Percentiles rank a stretch among this genome's conserved stretches.
phyloP scores from a whole-genome alignment of 352 stramenopile species.

The Globisporangium carolinianum region DNA sequence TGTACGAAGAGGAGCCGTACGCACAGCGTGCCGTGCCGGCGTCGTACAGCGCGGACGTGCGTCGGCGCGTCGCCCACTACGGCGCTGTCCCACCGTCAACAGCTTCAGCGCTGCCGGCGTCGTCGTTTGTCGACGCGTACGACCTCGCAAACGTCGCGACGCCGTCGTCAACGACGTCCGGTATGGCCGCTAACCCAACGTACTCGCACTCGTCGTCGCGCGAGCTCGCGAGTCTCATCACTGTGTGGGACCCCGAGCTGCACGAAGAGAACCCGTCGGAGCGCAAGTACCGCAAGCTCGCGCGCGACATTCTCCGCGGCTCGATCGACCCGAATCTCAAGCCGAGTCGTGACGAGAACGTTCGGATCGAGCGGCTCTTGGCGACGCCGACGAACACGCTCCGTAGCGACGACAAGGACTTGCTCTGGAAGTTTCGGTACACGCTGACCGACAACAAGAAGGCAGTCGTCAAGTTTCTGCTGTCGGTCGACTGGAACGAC shows the following conservation, averaged over 20 bases:
- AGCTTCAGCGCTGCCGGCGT: not conserved
- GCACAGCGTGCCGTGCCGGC: conserved; percentile 55
- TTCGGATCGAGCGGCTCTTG: conserved; percentile 90
- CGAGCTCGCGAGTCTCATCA: conserved; percentile 49
- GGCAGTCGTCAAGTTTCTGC: conserved; percentile 96
- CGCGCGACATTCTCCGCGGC: conserved; percentile 93
- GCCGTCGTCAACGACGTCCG: conserved; percentile 5
- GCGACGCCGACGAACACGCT: conserved; percentile 91
- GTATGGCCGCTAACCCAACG: conserved; percentile 13
- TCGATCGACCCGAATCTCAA: conserved; percentile 97
- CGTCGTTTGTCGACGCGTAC: conserved; percentile 37
- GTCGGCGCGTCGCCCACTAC: conserved; percentile 28
- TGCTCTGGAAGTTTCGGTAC: conserved; percentile 96
- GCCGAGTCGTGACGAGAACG: conserved; percentile 93
- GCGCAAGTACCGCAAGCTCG: conserved; percentile 97
- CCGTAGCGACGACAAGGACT: conserved; percentile 88
- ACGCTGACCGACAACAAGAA: conserved; percentile 93
- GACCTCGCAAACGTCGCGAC: conserved; percentile 20
- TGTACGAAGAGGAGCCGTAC: conserved; percentile 92
- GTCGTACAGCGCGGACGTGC: conserved; percentile 47
- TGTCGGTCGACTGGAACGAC: conserved; percentile 97
- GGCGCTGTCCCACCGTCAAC: conserved; percentile 12
- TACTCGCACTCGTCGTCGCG: conserved; percentile 16
- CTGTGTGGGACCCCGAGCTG: conserved; percentile 80
- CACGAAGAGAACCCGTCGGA: conserved; percentile 91